Percentiles rank a stretch among this genome's conserved stretches.
Conservation (phyloP, 1,139 yeast species). For the Magnusiomyces starmeri region DNA sequence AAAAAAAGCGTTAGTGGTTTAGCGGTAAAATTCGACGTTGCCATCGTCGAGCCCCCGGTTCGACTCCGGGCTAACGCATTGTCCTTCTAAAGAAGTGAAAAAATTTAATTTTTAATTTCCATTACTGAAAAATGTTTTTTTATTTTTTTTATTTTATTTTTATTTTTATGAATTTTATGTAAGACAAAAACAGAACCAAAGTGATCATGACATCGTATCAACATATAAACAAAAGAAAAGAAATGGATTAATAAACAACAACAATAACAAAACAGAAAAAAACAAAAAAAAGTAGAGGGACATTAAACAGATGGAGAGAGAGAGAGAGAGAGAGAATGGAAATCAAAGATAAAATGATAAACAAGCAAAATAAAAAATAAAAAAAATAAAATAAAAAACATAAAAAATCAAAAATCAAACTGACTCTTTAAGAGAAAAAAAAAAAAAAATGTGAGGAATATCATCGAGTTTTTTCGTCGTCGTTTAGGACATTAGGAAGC, state of each 20-base stretch:
- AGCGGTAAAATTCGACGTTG: conserved; percentile 47
- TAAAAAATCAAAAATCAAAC: neutral
- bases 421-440: neutral
- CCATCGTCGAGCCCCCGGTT: conserved; percentile 51
- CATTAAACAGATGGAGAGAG: neutral
- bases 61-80: conserved; percentile 42
- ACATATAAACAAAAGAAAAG: too few species aligned
- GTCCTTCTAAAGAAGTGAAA: too few species aligned
- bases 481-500: neutral
- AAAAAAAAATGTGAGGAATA: too few species aligned
- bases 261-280: too few species aligned
- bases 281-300: neutral
- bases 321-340: neutral
- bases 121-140: too few species aligned
- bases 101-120: too few species aligned
- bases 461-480: neutral
- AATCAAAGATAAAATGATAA: neutral
- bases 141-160: too few species aligned
- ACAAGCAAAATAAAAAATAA: too few species aligned
- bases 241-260: too few species aligned
- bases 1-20: conserved; percentile 41
- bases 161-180: too few species aligned
- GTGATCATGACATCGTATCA: too few species aligned
- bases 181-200: too few species aligned
- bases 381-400: neutral